phyloP scores from a whole-genome alignment of 2,329 filamentous ascomycete species.

The Penicillium frequentans region DNA sequence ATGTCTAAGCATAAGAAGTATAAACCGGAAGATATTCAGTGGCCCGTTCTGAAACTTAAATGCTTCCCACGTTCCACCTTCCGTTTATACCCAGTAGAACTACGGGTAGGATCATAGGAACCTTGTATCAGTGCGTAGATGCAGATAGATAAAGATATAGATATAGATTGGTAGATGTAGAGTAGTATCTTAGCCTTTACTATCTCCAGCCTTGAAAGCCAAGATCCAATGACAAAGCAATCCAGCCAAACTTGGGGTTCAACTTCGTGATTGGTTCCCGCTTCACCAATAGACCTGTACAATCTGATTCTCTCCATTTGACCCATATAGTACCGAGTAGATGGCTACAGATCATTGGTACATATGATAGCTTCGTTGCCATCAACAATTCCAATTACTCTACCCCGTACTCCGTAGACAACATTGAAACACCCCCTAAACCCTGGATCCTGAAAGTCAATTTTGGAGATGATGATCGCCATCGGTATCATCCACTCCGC shows the following conservation, averaged over 20 bases:
- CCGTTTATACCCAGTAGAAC: background rate
- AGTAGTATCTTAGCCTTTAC: too few relatives aligned
- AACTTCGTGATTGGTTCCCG: background rate
- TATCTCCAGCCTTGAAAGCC: too few relatives aligned
- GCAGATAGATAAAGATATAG: too few relatives aligned
- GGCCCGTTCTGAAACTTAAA: background rate
- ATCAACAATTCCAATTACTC: background rate
- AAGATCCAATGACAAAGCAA: background rate
- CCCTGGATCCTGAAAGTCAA: slow-evolving; percentile 10
- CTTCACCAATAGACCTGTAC: background rate
- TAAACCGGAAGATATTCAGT: too few relatives aligned
- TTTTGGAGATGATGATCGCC: slow-evolving; percentile 22
- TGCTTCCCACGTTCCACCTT: background rate
- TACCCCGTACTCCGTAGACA: too few relatives aligned
- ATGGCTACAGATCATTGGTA: background rate
- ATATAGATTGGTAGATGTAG: too few relatives aligned
- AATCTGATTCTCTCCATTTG: background rate
- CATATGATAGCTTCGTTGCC: background rate
- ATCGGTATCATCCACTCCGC: slow-evolving; percentile 21
- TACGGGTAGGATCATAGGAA: background rate
- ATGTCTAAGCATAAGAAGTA: background rate
- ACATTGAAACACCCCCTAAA: background rate
- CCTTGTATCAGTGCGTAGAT: background rate
- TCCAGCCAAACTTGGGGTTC: background rate
- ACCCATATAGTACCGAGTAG: background rate